Conservation (phyloP, 164 flowering plant genomes). For the Macadamia tetraphylla region DNA sequence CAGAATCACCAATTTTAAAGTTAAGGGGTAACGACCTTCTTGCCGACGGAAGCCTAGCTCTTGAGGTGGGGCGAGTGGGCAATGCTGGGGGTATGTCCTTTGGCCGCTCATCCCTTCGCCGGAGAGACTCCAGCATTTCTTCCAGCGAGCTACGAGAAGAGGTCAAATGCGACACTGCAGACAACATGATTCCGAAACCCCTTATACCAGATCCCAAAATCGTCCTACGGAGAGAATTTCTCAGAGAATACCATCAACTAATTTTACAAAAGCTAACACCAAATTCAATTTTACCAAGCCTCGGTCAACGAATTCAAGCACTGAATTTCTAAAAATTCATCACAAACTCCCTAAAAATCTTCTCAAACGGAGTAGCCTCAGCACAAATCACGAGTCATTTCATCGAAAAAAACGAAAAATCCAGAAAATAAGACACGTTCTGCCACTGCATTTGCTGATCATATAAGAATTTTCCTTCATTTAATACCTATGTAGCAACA, state of each 20-base stretch:
- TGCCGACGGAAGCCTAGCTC: slow-evolving; percentile 58
- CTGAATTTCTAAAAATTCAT: not conserved
- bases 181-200: slow-evolving; percentile 35
- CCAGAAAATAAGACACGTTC: too few relatives aligned
- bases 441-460: too few relatives aligned
- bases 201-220: not conserved
- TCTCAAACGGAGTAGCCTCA: not conserved
- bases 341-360: not conserved
- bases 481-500: too few relatives aligned
- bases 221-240: not conserved
- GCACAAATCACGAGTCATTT: too few relatives aligned
- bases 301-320: not conserved
- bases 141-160: slow-evolving; percentile 70
- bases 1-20: slow-evolving; percentile 30
- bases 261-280: not conserved
- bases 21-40: slow-evolving; percentile 49
- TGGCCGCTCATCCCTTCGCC: slow-evolving; percentile 56
- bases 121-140: slow-evolving; percentile 85
- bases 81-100: slow-evolving; percentile 81
- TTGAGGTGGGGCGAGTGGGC: slow-evolving; percentile 72
- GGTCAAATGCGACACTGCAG: slow-evolving; percentile 35
- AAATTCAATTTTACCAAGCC: not conserved
- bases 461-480: too few relatives aligned
- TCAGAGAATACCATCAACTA: not conserved
- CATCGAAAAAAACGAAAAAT: not conserved